These are phyloP conservation scores for Entomortierella parvispora DNA, from an alignment of 192 early-diverging fungal genomes.

Conservation along the genomic window DNA sequence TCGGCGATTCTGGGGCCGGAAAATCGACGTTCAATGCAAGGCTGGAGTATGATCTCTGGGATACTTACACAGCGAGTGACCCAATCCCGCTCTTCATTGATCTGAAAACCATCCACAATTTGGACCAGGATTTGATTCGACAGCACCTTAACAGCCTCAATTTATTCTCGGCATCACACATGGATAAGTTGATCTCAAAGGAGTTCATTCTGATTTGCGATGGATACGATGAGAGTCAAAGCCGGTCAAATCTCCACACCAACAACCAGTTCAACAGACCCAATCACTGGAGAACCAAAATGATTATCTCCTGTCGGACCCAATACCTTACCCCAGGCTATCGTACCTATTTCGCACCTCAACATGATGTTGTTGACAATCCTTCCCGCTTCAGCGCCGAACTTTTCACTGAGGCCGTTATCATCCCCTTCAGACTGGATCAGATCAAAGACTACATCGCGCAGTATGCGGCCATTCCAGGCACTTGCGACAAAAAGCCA, in stretches of 20 bases:
- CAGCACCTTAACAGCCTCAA: background rate
- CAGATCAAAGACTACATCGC: constrained; percentile 2
- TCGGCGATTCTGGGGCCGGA: no score
- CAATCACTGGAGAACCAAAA: background rate
- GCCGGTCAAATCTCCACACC: background rate
- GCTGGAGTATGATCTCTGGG: no score
- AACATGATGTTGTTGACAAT: background rate
- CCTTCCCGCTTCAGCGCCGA: background rate
- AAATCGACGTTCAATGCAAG: no score
- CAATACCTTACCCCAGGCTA: no score
- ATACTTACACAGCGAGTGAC: no score
- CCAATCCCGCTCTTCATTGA: no score
- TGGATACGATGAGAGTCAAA: constrained; percentile 2
- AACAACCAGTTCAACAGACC: background rate
- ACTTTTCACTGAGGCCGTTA: background rate
- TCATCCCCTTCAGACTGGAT: background rate
- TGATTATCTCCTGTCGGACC: constrained; percentile 5
- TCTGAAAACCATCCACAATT: background rate
- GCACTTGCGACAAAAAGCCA: no score
- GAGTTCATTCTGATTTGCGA: constrained; percentile 4
- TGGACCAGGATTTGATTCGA: background rate
- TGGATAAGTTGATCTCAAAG: background rate
- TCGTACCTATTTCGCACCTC: background rate
- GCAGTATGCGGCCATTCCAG: background rate
- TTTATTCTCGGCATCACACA: no score